A percentile compares a stretch with the other conserved stretches of the same genome.
Evolutionary conservation across 2,329 filamentous ascomycete genomes (phyloP).

Genomic region (Colletotrichum higginsianum): DNA sequence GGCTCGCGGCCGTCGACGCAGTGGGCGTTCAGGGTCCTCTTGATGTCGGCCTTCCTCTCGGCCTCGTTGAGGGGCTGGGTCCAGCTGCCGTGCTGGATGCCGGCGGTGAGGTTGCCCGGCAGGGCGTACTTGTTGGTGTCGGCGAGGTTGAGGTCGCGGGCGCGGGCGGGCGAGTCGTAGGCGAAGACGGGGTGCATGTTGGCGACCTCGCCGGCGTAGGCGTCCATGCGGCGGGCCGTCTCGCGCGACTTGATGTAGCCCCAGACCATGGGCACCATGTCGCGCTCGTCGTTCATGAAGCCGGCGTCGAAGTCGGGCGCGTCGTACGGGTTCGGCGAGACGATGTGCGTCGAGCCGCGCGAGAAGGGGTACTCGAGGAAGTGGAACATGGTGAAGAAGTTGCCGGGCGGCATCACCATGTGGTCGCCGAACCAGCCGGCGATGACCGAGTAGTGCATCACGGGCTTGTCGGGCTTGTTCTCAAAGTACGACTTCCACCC

Average conservation of each 20-base stretch:
- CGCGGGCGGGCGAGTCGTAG: conserved; percentile 78
- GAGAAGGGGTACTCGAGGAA: conserved; percentile 86
- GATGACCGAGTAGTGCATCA: conserved; percentile 89
- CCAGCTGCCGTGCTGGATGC: conserved; percentile 83
- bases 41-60: conserved; percentile 62
- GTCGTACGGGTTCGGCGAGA: conserved; percentile 80
- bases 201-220: conserved; percentile 82
- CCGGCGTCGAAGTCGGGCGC: conserved; percentile 84
- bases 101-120: conserved; percentile 78
- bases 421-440: conserved; percentile 75
- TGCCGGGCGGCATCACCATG: conserved; percentile 78
- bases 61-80: conserved; percentile 69
- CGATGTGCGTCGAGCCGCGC: conserved; percentile 79
- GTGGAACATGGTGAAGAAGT: conserved; percentile 89
- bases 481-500: conserved; percentile 89
- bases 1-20: conserved; percentile 72
- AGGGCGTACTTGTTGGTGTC: conserved; percentile 85
- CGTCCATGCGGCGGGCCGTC: conserved; percentile 83
- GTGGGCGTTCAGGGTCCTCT: conserved; percentile 74
- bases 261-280: conserved; percentile 90
- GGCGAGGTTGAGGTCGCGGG: conserved; percentile 80
- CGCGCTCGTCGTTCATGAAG: conserved; percentile 88
- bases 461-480: conserved; percentile 87
- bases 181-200: conserved; percentile 80
- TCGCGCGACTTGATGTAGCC: conserved; percentile 87